Evolutionary conservation across 176 grass and related monocot genomes (phyloP).

Genomic region (Canna indica): DNA sequence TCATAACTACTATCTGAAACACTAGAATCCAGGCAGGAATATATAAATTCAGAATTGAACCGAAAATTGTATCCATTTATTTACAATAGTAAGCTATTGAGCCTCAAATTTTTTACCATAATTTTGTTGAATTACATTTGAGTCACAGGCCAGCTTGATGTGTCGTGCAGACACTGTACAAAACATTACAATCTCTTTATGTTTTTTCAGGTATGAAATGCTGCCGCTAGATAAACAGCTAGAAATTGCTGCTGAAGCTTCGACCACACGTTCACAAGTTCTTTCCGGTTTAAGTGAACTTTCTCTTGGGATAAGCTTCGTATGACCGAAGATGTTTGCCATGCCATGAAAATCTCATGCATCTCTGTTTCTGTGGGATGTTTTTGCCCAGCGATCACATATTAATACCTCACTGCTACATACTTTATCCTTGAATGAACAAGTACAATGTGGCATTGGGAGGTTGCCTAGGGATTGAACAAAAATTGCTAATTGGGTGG

Average conservation of each 20-base stretch:
- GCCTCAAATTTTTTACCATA: neutral
- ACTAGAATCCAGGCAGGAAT: no score
- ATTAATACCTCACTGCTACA: no score
- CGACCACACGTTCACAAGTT: constrained; percentile 69
- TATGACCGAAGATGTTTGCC: constrained; percentile 23
- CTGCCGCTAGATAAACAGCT: constrained; percentile 67
- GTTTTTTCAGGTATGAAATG: constrained; percentile 81
- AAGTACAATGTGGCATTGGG: no score
- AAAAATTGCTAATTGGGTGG: no score
- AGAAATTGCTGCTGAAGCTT: constrained; percentile 81
- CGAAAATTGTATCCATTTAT: neutral
- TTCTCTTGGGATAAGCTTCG: constrained; percentile 70
- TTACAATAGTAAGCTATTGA: neutral
- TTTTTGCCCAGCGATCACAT: no score
- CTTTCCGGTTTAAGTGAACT: constrained; percentile 77
- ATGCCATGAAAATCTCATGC: neutral
- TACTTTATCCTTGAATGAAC: no score
- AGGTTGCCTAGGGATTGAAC: no score
- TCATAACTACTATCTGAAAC: no score
- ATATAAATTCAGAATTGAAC: no score
- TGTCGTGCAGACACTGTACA: neutral
- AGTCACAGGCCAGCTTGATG: neutral
- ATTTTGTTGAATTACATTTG: neutral
- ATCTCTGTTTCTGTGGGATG: no score
- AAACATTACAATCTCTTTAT: neutral